A percentile compares a stretch with the other conserved stretches of the same genome.
Conservation (phyloP, 257 asterid genomes). For the Petunia secreta region DNA sequence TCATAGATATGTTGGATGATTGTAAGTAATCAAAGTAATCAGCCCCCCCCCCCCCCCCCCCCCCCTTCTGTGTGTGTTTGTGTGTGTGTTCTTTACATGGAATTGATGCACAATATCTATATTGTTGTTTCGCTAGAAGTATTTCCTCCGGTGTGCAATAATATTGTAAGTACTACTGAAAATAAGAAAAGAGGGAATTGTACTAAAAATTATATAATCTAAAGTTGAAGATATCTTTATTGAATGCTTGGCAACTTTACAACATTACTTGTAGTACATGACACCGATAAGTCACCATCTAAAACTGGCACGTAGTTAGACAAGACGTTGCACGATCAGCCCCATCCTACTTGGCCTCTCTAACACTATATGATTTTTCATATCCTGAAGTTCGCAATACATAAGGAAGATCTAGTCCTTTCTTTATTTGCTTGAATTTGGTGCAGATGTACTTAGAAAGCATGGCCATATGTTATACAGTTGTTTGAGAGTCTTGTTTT, state of each 20-base stretch:
- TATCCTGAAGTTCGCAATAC: not conserved
- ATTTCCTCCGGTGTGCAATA: not conserved
- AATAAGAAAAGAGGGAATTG: constrained; percentile 2
- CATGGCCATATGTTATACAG: constrained; percentile 25
- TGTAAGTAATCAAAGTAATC: constrained; percentile 71
- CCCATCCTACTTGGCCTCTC: not conserved
- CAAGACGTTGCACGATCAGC: not conserved
- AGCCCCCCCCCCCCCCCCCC: not conserved
- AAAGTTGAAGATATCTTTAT: not conserved
- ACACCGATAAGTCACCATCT: constrained; percentile 3
- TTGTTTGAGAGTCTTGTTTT: constrained; percentile 18
- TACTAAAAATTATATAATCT: not conserved
- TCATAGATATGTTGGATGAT: constrained; percentile 97
- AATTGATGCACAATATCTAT: constrained; percentile 6
- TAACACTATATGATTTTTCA: not conserved
- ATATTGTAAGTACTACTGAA: too few relatives aligned
- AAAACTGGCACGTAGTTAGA: not conserved
- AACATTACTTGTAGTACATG: constrained; percentile 7
- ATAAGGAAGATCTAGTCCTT: not conserved
- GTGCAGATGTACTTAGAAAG: constrained; percentile 14
- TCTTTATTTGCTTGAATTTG: constrained; percentile 5
- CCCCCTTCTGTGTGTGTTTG: not conserved
- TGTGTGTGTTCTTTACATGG: not conserved
- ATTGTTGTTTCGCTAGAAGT: not conserved
- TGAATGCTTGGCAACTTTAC: not conserved